Base-by-base conservation (phyloP, 371 early-diverging fungal species). In the Mucor plumbeus region DNA sequence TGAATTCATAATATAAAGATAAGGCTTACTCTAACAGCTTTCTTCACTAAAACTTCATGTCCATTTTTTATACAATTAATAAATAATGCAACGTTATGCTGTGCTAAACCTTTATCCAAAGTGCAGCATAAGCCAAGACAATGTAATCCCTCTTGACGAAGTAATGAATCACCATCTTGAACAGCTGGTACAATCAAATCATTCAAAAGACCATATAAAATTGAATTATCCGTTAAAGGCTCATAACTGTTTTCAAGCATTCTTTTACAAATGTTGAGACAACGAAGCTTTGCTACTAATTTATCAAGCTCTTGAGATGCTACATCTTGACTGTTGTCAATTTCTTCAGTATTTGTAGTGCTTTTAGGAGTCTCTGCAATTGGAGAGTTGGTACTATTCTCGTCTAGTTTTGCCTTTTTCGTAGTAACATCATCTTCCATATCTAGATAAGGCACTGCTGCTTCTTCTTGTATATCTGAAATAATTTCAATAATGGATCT, bases 171-270 rank as follows among this genome's bases (percentile, higher is more conserved):
- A 7, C 81, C 72, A 72, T 86, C 88, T 67, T 88, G 88, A 17
- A 95, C 85, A 0, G 94, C 91, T 0, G 95, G 95, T 34, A 91
- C 86, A 55, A 95, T 87, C 68, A 92, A 74, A 48, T 92, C 91
- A 53, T 92, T 91, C 63, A 94, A 72, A 48, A 95, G 79, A 48
- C 91, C 95, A 72, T 88, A 91, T 64, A 94, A 76, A 4, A 90
- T 84, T 2, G 93, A 87, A 64, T 92, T 92, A n/a, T 94, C 88
- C 39, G 81, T 84, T 47, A 94, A 62, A 0, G 82, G 68, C 78
- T 87, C 86, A 65, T 88, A 75, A 63, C 88, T 89, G 53, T 88
- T 85, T 74, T 93, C 91, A 48, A 95, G 68, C 81, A 93, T 86
- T 47, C 80, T 85, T 70, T 84, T 87, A 74, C 91, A 90, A 15